These are phyloP conservation scores for Teratosphaeria epicoccoides DNA, from an alignment of 2,329 filamentous ascomycete genomes.

Conservation along the genomic window DNA sequence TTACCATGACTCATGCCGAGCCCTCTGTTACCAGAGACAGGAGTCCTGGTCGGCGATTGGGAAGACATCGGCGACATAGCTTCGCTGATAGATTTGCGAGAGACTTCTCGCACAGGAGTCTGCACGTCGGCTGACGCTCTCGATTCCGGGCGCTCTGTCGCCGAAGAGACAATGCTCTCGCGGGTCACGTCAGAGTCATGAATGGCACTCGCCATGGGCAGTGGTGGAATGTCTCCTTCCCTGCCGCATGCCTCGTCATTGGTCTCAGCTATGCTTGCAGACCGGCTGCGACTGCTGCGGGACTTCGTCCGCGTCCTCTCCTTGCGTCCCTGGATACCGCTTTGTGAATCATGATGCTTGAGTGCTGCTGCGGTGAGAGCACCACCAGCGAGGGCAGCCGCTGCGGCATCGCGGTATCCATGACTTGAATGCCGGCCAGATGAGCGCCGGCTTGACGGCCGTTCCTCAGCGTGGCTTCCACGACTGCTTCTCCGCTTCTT, in stretches of 20 bases:
- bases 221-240: slow-evolving; percentile 51
- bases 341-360: slow-evolving; percentile 54
- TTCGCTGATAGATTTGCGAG: slow-evolving; percentile 44
- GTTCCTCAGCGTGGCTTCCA: slow-evolving; percentile 24
- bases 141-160: slow-evolving; percentile 62
- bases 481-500: slow-evolving; percentile 46
- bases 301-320: slow-evolving; percentile 37
- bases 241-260: slow-evolving; percentile 40
- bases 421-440: slow-evolving; percentile 20
- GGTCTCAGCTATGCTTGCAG: slow-evolving; percentile 43
- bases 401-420: slow-evolving; percentile 40
- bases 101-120: slow-evolving; percentile 52
- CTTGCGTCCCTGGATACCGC: slow-evolving; percentile 37
- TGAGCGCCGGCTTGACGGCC: slow-evolving; percentile 19
- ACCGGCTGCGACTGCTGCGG: slow-evolving; percentile 41
- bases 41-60: slow-evolving; percentile 51
- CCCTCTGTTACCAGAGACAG: slow-evolving; percentile 39
- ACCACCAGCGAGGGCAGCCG: slow-evolving; percentile 44
- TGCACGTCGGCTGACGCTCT: slow-evolving; percentile 43
- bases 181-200: slow-evolving; percentile 79
- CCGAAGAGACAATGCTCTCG: slow-evolving; percentile 74
- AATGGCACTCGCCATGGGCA: slow-evolving; percentile 81
- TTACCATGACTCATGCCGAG: slow-evolving; percentile 59
- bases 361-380: slow-evolving; percentile 53
- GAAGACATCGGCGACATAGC: slow-evolving; percentile 48